Base-by-base conservation (phyloP, 176 grass and related monocot genomes). In the Avena sativa region DNA sequence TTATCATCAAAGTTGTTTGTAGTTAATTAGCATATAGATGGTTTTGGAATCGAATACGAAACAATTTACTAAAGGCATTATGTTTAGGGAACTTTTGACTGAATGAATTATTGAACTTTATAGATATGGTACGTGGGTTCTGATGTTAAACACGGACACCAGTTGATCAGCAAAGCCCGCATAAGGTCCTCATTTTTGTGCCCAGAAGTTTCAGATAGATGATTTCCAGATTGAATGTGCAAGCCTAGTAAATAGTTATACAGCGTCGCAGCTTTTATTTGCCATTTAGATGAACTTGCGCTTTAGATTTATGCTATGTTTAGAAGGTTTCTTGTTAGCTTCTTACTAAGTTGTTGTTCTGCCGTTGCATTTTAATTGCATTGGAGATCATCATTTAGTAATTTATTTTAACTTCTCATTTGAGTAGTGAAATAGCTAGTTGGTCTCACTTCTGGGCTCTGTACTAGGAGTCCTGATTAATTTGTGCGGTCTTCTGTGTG, bases 241-340 rank as follows among this genome's bases (percentile, higher is more conserved):
- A 53, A 46, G 15, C 8, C 20, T 61, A 53, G 46, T 56, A 56
- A 70, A 70, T 61, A 53, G 46, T 56, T 43, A 71, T 82, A 75
- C 38, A 4, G 4, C 6, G 49, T 32, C 55, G 51, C 25, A 76
- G 2, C 56, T 73, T 80, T 14, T 68, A 50, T 38, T 12, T 67
- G 59, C 36, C 76, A 75, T 86, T 34, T 57, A 6, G 46, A 38
- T 43, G 36, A 75, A 59, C 21, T 51, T 68, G 11, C 65, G 38
- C 30, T 80, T 21, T 57, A 81, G 63, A 34, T 68, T 66, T 21
- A 66, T 13, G 57, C 25, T 72, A 59, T 58, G 67, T 30, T 47
- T 32, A 75, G 38, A 84, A 82, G 60, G 12, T 80, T 80, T 80
- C 3, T 64, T 10, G 10, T 70, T 81, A 81, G 12, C 44, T 81